Evolutionary conservation across 2,329 filamentous ascomycete genomes (phyloP), one percentile per base, ranked within the genome.

Genomic region (Triangularia setosa): DNA sequence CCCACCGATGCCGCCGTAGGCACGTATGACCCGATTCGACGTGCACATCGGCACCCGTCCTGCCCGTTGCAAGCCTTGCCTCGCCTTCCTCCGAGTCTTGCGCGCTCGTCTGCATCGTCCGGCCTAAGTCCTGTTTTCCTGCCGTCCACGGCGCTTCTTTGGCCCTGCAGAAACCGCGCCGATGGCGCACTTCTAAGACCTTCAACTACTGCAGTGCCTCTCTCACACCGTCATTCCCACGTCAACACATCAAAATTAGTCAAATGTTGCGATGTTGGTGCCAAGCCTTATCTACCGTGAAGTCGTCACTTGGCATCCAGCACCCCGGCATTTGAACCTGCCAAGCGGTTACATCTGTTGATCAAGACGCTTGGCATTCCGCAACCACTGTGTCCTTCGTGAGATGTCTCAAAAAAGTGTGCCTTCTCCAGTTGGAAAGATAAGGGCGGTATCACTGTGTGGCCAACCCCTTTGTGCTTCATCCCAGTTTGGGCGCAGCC

Each of bases 291-390:
- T 61, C 60, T 66, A 60, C 66, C 64, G 53, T 59, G 24, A 4
- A 60, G n/a, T 60, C 64, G 54, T 53, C n/a, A 14, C 60, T 64
- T 64, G 61, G 65, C 58, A 55, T 54, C 60, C 53, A 53, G 24
- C 33, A 56, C 21, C 28, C 53, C 58, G 60, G 58, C 55, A 33
- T 58, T 44, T 63, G 60, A 58, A 27, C 33, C 52, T 53, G 61
- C 64, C 65, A 67, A 63, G 59, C 30, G n/a, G 65, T 68, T 64
- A 68, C 64, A 63, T 61, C 21, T 63, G 62, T 53, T 62, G 62
- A 68, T 63, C 57, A 60, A 61, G 18, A 27, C 27, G 12, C 64
- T 68, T 66, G 66, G 64, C 64, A 63, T 60, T 57, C 57, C 33
- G 23, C 58, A 35, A 8, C 52, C 28, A 30, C 61, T 54, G 54